A percentile compares a stretch with the other conserved stretches of the same genome.
Conservation (phyloP, 2,329 filamentous ascomycete species). For the Elsinoe arachidis region DNA sequence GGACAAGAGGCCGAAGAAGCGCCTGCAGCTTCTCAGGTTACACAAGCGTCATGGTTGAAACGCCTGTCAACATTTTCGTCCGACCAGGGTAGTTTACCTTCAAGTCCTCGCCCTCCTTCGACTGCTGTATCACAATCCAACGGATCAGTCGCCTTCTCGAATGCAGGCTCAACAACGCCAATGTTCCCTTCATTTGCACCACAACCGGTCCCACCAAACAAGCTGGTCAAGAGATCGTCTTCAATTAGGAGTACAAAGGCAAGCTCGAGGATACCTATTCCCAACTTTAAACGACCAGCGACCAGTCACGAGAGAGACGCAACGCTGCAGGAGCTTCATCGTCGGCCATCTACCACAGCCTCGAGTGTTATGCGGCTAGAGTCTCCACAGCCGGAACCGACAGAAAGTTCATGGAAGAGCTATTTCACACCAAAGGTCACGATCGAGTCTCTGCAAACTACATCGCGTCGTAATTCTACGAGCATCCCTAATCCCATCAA, state of each 20-base stretch:
- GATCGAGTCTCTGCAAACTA: constrained; percentile 16
- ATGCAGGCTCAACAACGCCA: constrained; percentile 51
- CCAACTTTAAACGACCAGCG: constrained; percentile 61
- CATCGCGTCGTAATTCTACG: constrained; percentile 23
- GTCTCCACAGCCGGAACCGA: neutral
- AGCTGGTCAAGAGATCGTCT: constrained; percentile 65
- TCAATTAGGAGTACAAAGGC: constrained; percentile 45
- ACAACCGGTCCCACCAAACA: constrained; percentile 52
- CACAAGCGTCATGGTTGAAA: constrained; percentile 59
- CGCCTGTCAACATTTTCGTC: constrained; percentile 57
- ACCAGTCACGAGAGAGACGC: constrained; percentile 72
- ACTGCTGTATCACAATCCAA: constrained; percentile 58
- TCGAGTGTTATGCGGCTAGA: constrained; percentile 9
- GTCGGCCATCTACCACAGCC: neutral
- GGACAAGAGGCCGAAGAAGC: constrained; percentile 8
- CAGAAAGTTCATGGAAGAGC: constrained; percentile 24
- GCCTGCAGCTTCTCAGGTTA: constrained; percentile 23
- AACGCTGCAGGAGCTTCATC: constrained; percentile 46
- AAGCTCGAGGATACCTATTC: constrained; percentile 54
- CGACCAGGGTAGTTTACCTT: constrained; percentile 25
- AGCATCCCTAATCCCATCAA: constrained; percentile 31
- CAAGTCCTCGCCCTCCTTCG: constrained; percentile 57
- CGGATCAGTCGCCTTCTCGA: constrained; percentile 40
- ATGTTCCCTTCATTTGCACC: constrained; percentile 43
- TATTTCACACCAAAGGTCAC: constrained; percentile 28